These are phyloP conservation scores for Phoenix roebelenii DNA, from an alignment of 176 grass and related monocot genomes.

Conservation along the genomic window DNA sequence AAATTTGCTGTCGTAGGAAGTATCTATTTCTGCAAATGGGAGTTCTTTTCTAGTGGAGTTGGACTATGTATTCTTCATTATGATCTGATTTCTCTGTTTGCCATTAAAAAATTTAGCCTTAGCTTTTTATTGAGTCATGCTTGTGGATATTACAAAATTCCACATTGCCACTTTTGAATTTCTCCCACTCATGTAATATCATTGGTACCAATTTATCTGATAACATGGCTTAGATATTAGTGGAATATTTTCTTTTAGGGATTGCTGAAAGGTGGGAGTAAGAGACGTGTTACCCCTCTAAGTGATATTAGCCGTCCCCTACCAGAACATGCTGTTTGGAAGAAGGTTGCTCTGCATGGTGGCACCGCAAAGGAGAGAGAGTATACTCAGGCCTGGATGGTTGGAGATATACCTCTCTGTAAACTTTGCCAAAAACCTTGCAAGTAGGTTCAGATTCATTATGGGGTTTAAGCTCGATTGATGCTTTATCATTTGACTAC, in stretches of 20 bases:
- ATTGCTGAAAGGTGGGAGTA: slow-evolving; percentile 89
- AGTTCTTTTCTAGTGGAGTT: too few species aligned
- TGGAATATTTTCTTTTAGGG: slow-evolving; percentile 28
- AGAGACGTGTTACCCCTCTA: slow-evolving; percentile 45
- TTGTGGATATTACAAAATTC: too few species aligned
- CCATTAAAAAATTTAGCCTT: too few species aligned
- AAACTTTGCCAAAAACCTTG: slow-evolving; percentile 85
- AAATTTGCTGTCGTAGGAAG: too few species aligned
- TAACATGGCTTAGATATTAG: background rate
- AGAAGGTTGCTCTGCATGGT: slow-evolving; percentile 48
- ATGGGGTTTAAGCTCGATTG: background rate
- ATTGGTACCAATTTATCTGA: background rate
- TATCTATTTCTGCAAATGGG: too few species aligned
- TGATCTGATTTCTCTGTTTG: too few species aligned
- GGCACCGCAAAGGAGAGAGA: slow-evolving; percentile 46
- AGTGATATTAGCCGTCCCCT: slow-evolving; percentile 61
- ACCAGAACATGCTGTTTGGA: slow-evolving; percentile 89
- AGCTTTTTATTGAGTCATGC: too few species aligned
- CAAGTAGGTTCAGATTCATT: slow-evolving; percentile 37
- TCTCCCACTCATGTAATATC: background rate
- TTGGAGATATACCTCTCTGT: slow-evolving; percentile 63
- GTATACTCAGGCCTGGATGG: slow-evolving; percentile 74
- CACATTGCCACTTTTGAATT: too few species aligned
- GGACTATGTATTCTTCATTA: too few species aligned
- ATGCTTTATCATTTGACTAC: background rate